A percentile compares a stretch with the other conserved stretches of the same genome.
Conservation (phyloP, 495 filamentous ascomycete genomes). For the Geopyxis carbonaria region DNA sequence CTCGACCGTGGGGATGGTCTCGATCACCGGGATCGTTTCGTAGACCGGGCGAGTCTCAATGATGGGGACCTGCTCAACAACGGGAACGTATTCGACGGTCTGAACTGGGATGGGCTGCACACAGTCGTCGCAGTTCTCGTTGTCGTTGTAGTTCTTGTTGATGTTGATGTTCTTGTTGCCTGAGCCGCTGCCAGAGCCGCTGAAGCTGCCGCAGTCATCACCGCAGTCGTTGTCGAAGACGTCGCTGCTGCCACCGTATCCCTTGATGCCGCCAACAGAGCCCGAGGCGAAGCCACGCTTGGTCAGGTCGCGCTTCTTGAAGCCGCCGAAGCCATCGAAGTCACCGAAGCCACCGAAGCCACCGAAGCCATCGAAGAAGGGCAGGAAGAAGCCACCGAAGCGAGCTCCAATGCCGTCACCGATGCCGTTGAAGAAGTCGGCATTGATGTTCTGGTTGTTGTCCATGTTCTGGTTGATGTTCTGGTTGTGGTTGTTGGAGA, state of each 20-base stretch:
- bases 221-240: conserved; percentile 4
- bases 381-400: conserved; percentile 8
- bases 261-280: background rate
- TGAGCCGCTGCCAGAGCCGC: background rate
- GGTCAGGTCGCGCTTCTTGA: background rate
- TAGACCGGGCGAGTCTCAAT: conserved; percentile 3
- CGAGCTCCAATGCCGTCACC: background rate
- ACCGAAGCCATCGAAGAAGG: conserved; percentile 6
- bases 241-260: background rate
- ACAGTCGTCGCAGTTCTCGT: background rate
- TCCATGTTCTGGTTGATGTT: conserved; percentile 21
- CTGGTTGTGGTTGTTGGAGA: conserved; percentile 13
- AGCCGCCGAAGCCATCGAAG: conserved; percentile 2
- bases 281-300: conserved; percentile 1
- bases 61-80: conserved; percentile 6
- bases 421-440: conserved; percentile 10
- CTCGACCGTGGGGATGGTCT: conserved; percentile 9
- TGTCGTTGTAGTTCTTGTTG: conserved; percentile 6
- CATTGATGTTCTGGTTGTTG: conserved; percentile 20
- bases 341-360: conserved; percentile 2
- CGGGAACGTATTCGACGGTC: conserved; percentile 2
- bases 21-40: background rate
- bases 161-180: conserved; percentile 14
- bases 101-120: background rate
- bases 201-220: background rate